Base-by-base conservation (phyloP, 805 yeast species). In the Suhomyces faveliae region DNA sequence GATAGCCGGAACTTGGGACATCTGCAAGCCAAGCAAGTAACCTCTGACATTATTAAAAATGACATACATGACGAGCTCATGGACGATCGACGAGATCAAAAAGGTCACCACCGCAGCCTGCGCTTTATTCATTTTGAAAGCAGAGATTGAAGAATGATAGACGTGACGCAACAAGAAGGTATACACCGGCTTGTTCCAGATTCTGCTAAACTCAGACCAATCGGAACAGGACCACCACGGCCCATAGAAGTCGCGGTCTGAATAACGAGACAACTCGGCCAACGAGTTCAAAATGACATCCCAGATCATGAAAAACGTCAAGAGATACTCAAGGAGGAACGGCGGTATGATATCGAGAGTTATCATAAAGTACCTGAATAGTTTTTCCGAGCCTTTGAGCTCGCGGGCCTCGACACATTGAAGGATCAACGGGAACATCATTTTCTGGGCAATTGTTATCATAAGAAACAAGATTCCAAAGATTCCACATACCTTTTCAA, bases 201-300 rank as follows among this genome's bases (percentile, higher is more conserved):
- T 83, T 54, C 97, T 76, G 9, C 97, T 85, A 64, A 88, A 94
- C 62, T 91, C 91, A 48, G 87, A 87, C 97, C 97, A 94, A 37
- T 89, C 86, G 15, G 85, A 81, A 51, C 95, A 87, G 57, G 91
- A 89, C 99, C 99, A 94, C 99, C 99, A 95, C 39, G 89, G 87
- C 3, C 96, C 92, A 62, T 95, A 94, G 66, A 94, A 94, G 55
- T 87, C 87, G 43, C 99, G 80, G 63, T 94, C 97, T 4, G 89
- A 97, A 68, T 84, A 95, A 45, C 77, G 61, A 12, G 96, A 84
- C 33, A 92, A 71, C 63, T 94, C 99, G 0, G 96, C 98, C 57
- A 95, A 79, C 20, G 87, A 85, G 61, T 91, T 92, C 57, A 91
- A 72, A 43, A 92, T 92, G 5, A 92, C 85, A 59, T 94, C 98